Conservation (phyloP, 2,329 filamentous ascomycete genomes). For the Aspergillus oerlinghausenensis region DNA sequence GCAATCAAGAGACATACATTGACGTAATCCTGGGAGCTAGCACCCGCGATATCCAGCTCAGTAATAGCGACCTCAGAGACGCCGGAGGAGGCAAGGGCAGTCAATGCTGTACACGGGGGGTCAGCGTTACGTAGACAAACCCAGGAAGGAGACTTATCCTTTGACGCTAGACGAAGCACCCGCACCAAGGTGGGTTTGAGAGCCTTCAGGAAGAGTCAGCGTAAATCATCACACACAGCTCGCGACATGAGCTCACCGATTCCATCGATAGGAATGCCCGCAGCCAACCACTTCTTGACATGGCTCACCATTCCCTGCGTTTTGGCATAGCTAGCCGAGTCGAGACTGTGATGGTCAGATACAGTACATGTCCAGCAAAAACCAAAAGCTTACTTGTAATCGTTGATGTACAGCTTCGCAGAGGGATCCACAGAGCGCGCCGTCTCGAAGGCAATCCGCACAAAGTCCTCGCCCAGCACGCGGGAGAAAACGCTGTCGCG, state of each 20-base stretch:
- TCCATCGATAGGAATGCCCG: slow-evolving; percentile 61
- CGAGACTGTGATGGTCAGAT: slow-evolving; percentile 52
- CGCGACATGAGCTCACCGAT: slow-evolving; percentile 39
- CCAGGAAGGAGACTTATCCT: slow-evolving; percentile 1
- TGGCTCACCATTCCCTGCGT: slow-evolving; percentile 50
- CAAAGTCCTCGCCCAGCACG: slow-evolving; percentile 66
- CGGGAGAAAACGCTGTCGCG: slow-evolving; percentile 61
- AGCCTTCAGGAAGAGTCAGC: slow-evolving; percentile 32
- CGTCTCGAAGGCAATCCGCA: slow-evolving; percentile 65
- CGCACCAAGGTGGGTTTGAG: slow-evolving; percentile 51
- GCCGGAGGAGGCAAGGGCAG: slow-evolving; percentile 48
- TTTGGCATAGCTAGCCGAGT: slow-evolving; percentile 57
- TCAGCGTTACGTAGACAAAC: neutral
- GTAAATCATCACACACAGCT: neutral
- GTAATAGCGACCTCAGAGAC: slow-evolving; percentile 59
- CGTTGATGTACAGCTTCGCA: slow-evolving; percentile 72
- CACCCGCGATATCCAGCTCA: slow-evolving; percentile 62
- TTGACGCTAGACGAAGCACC: slow-evolving; percentile 1
- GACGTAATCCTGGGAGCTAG: slow-evolving; percentile 54
- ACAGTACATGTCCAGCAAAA: neutral
- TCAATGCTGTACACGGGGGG: slow-evolving; percentile 43
- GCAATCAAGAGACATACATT: slow-evolving; percentile 31
- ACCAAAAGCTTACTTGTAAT: slow-evolving; percentile 44
- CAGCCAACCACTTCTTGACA: slow-evolving; percentile 60
- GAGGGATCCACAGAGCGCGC: slow-evolving; percentile 62